Base-by-base conservation (phyloP, 768 basidiomycete species). In the Crassisporium funariophilum region DNA sequence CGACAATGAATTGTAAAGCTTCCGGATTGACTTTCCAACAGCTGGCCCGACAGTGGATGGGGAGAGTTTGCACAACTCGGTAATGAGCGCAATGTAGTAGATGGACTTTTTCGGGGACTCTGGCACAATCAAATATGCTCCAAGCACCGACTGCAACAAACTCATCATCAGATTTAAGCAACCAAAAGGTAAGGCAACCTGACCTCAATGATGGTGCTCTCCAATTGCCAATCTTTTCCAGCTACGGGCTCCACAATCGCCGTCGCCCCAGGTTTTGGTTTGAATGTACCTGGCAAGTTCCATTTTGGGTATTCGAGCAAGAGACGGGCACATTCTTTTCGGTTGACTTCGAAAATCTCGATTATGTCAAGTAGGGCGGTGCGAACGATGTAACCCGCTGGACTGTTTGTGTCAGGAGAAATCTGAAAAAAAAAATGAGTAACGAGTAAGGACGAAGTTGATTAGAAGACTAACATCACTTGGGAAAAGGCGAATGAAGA, bases 51-150 rank as follows among this genome's bases (percentile, higher is more conserved):
- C 88, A 2, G 93, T 95, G 5, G 80, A 76, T 0, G 95, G 94
- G 0, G 90, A 89, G n/a, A 95, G 72, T 63, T 97, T 95, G 70
- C 94, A 98, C 6, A 99, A 73, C 60, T 99, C 95, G 16, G 91
- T 91, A 48, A 98, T 87, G 44, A 98, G 73, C 3, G 88, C 74
- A 49, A 86, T 84, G 61, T 97, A 91, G 65, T 97, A 98, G 5
- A 95, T 73, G 0, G 88, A 73, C 61, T 88, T 88, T 57, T 86
- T 81, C 0, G 81, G 73, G 4, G 95, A 71, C 53, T 86, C 81
- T 0, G 97, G 95, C 7, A 97, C 72, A 15, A 87, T 62, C 55
- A 95, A 78, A 51, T 88, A 77, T 1, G 80, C 75, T 11, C 86
- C 83, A 4, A 99, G 77, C 21, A 91, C 74, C 3, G 82, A 81